Percentiles rank a stretch among this genome's conserved stretches.
phyloP scores from a whole-genome alignment of 345 rosid genomes.

The Eucalyptus sp. region DNA sequence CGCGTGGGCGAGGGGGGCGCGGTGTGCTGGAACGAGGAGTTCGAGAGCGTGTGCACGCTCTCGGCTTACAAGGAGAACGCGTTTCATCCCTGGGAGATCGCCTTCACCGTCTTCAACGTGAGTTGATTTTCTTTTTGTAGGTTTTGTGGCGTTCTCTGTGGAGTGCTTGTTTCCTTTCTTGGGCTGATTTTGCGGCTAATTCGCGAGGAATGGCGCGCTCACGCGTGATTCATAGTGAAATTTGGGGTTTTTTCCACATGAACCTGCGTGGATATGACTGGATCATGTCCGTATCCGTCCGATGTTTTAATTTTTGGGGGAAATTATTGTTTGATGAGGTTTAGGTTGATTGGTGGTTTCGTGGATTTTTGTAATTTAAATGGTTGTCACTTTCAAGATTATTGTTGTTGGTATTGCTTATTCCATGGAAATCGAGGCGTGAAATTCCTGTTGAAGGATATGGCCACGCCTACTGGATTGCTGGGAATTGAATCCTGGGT shows the following conservation, averaged over 20 bases:
- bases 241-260: neutral
- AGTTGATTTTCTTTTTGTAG: neutral
- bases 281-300: neutral
- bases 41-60: constrained; percentile 54
- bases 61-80: constrained; percentile 60
- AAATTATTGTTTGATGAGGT: neutral
- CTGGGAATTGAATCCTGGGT: neutral
- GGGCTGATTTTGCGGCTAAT: neutral
- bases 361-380: neutral
- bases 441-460: neutral
- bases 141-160: neutral
- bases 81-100: constrained; percentile 94
- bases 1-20: constrained; percentile 25
- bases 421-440: neutral
- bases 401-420: neutral
- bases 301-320: neutral
- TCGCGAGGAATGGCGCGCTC: neutral
- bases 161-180: neutral
- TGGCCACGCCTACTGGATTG: neutral
- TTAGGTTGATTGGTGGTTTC: neutral
- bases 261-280: neutral
- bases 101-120: constrained; percentile 78
- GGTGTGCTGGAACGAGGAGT: constrained; percentile 83
- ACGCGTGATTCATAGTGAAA: neutral
- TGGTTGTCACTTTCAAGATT: neutral